Evolutionary conservation across 2,329 filamentous ascomycete species (phyloP).

Genomic region (Neofusicoccum umdonicola): DNA sequence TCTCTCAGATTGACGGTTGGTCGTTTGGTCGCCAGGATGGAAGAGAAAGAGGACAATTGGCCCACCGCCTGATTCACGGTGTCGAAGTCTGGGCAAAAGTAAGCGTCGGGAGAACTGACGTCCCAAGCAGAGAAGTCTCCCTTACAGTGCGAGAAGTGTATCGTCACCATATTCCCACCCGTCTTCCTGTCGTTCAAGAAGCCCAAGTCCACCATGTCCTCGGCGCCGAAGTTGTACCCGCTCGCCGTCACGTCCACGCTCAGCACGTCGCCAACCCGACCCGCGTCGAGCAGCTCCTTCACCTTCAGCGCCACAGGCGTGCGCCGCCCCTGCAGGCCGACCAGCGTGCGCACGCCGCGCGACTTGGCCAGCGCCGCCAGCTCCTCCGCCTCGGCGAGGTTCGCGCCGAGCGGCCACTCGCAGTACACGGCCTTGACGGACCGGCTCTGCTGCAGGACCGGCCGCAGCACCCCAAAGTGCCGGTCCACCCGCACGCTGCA

Average conservation of each 20-base stretch:
- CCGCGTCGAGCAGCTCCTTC: constrained; percentile 42
- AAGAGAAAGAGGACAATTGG: constrained; percentile 40
- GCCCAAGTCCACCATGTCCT: constrained; percentile 27
- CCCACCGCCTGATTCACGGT: constrained; percentile 48
- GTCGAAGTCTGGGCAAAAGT: constrained; percentile 34
- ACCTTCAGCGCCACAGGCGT: constrained; percentile 42
- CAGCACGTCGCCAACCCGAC: constrained; percentile 45
- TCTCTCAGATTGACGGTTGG: constrained; percentile 31
- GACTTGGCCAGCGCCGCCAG: constrained; percentile 41
- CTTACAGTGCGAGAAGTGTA: constrained; percentile 34
- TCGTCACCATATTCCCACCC: constrained; percentile 43
- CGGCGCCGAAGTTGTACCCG: constrained; percentile 25
- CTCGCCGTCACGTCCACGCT: constrained; percentile 34
- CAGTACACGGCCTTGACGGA: constrained; percentile 46
- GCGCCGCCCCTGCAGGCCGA: constrained; percentile 49
- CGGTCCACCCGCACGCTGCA: constrained; percentile 44
- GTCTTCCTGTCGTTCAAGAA: constrained; percentile 53
- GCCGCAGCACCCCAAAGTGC: constrained; percentile 43
- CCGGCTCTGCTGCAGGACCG: constrained; percentile 40
- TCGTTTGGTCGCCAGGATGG: constrained; percentile 47
- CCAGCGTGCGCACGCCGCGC: constrained; percentile 43
- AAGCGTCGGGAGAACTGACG: not conserved
- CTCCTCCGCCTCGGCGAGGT: constrained; percentile 42
- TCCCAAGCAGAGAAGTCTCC: not conserved
- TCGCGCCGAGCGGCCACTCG: constrained; percentile 51